Base-by-base conservation (phyloP, 2,329 filamentous ascomycete species). In the Curvularia sp. region DNA sequence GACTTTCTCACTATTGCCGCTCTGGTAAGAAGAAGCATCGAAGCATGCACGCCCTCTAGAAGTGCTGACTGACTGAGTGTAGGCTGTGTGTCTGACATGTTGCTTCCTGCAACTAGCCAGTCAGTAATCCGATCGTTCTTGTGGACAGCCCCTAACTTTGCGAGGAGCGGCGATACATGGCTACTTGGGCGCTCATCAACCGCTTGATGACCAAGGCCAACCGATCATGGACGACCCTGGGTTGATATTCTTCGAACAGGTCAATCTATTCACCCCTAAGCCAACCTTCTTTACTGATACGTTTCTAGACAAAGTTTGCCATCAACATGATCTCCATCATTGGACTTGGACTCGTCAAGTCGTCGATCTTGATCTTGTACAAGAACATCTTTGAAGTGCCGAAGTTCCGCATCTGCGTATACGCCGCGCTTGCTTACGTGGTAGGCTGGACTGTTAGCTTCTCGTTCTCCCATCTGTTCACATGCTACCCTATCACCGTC, bases 351-450 rank as follows among this genome's bases (percentile, higher is more conserved):
- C 62, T 70, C 20, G 61, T 68, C 61, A 75, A 75, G 42, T 60
- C 67, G 12, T 74, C 71, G 22, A 71, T 75, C 38, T 58, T 75
- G 10, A 52, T 74, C 24, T 63, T 72, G 33, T 73, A 73, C 58
- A 70, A 67, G 42, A 68, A 68, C 42, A 71, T 75, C 28, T 71
- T 75, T 52, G 56, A 62, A 7, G 59, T 66, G 8, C 63, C 44
- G 38, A 68, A 62, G 22, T 68, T 67, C 44, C 62, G 62, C 12
- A 59, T 70, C 8, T 55, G 56, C 6, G 64, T 75, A 22, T 66
- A 65, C 35, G n/a, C 55, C 18, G 62, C 66, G 24, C 63, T 70
- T 30, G 65, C 42, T 3, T 58, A 67, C 15, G 65, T 72, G 8
- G 52, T 69, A 22, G 50, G 52, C 41, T 73, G 70, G 70, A 68